Base-by-base conservation (phyloP, 495 filamentous ascomycete genomes). In the Rusavskia elegans region DNA sequence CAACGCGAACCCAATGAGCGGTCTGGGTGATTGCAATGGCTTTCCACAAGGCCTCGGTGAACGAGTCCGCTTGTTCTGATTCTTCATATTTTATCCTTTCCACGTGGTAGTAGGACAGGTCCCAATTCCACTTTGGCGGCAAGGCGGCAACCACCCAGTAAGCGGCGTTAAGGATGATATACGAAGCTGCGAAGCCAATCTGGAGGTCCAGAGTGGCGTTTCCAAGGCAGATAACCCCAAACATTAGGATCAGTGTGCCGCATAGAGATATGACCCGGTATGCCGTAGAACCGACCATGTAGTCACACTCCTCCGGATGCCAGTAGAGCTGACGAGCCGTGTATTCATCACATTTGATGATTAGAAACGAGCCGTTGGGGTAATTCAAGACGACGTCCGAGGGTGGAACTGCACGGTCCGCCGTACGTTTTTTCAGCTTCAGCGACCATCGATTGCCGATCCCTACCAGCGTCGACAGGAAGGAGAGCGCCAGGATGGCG, bases 261-360 rank as follows among this genome's bases (percentile, higher is more conserved):
- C 66, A 48, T 7, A 73, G 60, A 29, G 65, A 67, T 40, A 73
- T 61, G 10, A 71, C 38, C 14, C 70, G 62, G 51, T 71, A 71
- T 5, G 55, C 56, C 0, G 56, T 59, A 41, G 62, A 52, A 17
- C 51, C 52, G 29, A 73, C 56, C 27, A 49, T 30, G 53, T 73
- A 73, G 7, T 63, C 23, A 49, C 71, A 69, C 20, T 65, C 61
- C 51, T 72, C 70, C 0, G 76, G 77, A 30, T 77, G 77, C 11
- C 64, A 69, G 59, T 84, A 84, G 2, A 85, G 70, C 63, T 83
- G 78, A 20, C 81, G 69, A 9, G 80, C 74, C 8, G 84, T 71
- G 10, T 79, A 72, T 63, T 85, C 82, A 13, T 68, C 66, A 58
- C 82, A 84, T 39, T 71, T 65, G 25, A 85, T 65, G 19, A 82